Conservation (phyloP, 129 eudicot species). For the Flaveria bidentis region DNA sequence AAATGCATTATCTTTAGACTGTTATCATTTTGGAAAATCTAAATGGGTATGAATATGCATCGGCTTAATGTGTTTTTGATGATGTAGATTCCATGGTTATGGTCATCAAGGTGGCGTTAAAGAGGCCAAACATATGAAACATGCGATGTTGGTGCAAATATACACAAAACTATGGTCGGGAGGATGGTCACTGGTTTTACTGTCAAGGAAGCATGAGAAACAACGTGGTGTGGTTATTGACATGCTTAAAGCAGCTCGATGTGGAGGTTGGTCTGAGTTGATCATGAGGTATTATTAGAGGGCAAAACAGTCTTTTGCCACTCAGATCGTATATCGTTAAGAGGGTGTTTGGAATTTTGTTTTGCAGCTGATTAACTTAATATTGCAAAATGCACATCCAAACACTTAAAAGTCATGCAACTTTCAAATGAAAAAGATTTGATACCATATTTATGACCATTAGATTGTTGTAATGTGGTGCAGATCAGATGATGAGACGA, state of each 20-base stretch:
- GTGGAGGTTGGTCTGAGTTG: constrained; percentile 50
- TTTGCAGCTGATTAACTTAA: too few relatives aligned
- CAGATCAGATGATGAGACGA: constrained; percentile 48
- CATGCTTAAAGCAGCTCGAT: constrained; percentile 48
- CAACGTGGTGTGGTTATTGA: constrained; percentile 33
- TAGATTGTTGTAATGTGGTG: not conserved
- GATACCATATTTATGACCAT: not conserved
- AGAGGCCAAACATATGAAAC: constrained; percentile 41
- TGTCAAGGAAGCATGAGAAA: constrained; percentile 48
- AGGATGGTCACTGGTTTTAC: constrained; percentile 52
- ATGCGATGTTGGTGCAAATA: constrained; percentile 21
- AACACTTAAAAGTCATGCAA: not conserved
- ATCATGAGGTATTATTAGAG: constrained; percentile 47
- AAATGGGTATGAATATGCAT: not conserved
- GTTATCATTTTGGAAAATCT: too few relatives aligned
- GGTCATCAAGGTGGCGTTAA: constrained; percentile 27
- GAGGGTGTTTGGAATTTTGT: too few relatives aligned
- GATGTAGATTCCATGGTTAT: constrained; percentile 25
- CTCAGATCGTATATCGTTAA: too few relatives aligned
- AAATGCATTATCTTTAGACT: constrained; percentile 16
- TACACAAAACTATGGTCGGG: constrained; percentile 43
- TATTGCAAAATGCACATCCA: not conserved
- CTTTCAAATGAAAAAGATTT: not conserved
- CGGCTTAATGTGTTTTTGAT: constrained; percentile 17
- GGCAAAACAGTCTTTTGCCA: not conserved